Conservation (phyloP, 1,284 basidiomycete species). For the Melanopsichium pennsylvanicum region DNA sequence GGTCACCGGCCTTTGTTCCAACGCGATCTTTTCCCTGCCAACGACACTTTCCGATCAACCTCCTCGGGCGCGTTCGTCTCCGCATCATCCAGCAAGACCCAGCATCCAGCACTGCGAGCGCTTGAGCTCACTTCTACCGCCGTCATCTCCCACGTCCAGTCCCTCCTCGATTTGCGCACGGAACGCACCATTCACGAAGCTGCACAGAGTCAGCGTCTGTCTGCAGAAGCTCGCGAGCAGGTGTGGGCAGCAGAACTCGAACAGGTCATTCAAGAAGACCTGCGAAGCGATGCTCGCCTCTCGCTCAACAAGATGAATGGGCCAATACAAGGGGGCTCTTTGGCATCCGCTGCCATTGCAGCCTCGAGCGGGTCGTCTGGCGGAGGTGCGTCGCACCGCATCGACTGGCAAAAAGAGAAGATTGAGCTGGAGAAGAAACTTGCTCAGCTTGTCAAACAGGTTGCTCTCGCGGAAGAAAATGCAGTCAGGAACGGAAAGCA, state of each 20-base stretch:
- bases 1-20: constrained; percentile 40
- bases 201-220: constrained; percentile 6
- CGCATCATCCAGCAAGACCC: constrained; percentile 11
- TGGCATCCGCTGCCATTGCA: constrained; percentile 20
- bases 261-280: constrained; percentile 20
- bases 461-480: constrained; percentile 28
- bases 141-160: constrained; percentile 31
- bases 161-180: constrained; percentile 35
- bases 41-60: constrained; percentile 30
- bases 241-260: constrained; percentile 24
- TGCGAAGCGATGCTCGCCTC: constrained; percentile 30
- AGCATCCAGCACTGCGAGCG: constrained; percentile 37
- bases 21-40: constrained; percentile 47
- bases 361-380: constrained; percentile 10
- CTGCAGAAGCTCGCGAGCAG: constrained; percentile 17
- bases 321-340: constrained; percentile 17
- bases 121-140: constrained; percentile 21
- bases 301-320: constrained; percentile 41
- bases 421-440: constrained; percentile 36
- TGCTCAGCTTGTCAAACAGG: constrained; percentile 20
- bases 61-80: constrained; percentile 19
- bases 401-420: constrained; percentile 43
- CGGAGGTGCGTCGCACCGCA: constrained; percentile 14
- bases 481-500: constrained; percentile 31
- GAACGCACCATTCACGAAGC: constrained; percentile 23